Conservation (phyloP, 371 early-diverging fungal genomes). For the Mortierella sp. region DNA sequence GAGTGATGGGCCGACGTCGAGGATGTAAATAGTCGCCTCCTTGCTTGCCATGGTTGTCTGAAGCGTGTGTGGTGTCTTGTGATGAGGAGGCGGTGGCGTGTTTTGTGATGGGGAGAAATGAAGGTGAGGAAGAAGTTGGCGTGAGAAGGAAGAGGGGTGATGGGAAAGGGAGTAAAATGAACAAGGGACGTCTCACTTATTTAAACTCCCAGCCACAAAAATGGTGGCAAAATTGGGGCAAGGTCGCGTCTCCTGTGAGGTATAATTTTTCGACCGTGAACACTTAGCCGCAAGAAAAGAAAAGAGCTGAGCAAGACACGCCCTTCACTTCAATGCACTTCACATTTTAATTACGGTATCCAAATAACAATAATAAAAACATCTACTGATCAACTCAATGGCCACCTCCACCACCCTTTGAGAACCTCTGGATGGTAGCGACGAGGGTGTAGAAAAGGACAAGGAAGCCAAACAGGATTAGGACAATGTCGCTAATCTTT, state of each 20-base stretch:
- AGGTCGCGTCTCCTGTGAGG: neutral
- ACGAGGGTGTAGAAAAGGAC: conserved; percentile 88
- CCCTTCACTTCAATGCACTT: neutral
- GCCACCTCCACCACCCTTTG: neutral
- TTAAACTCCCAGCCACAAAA: neutral
- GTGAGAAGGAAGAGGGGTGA: neutral
- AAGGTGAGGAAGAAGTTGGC: neutral
- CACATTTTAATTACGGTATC: neutral
- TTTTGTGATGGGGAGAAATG: neutral
- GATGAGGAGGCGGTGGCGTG: neutral
- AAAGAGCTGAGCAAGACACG: no score
- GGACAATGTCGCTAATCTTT: conserved; percentile 66
- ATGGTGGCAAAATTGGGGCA: conserved; percentile 14
- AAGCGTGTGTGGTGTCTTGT: neutral
- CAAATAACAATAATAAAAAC: neutral
- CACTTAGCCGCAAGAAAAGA: no score
- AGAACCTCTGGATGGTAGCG: conserved; percentile 70
- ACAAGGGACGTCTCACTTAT: neutral
- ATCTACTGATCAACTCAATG: neutral
- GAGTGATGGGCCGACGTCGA: conserved; percentile 72
- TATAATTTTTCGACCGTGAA: no score
- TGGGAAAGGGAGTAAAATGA: neutral
- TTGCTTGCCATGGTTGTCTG: conserved; percentile 64
- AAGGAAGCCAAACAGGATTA: conserved; percentile 59
- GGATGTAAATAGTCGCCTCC: conserved; percentile 71